Evolutionary conservation across 2,329 filamentous ascomycete genomes (phyloP).

Genomic region (Raffaelea ambrosiae): DNA sequence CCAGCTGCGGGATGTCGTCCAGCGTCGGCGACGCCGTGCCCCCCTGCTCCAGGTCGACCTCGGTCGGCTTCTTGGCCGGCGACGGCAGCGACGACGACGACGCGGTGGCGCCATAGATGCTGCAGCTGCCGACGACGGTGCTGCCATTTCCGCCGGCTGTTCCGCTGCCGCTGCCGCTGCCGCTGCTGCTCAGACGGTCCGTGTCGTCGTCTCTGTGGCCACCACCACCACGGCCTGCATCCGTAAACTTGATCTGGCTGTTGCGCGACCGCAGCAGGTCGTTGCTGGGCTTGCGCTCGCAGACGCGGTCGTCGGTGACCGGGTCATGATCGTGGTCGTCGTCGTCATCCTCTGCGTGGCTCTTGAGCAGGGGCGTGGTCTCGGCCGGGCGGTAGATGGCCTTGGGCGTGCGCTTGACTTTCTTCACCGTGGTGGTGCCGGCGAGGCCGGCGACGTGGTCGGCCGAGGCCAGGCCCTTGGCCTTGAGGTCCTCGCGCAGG

Average conservation of each 20-base stretch:
- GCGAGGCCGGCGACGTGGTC: neutral
- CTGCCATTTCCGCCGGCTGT: neutral
- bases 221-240: neutral
- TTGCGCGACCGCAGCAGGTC: neutral
- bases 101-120: neutral
- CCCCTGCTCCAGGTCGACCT: neutral
- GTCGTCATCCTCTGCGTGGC: slow-evolving; percentile 32
- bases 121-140: neutral
- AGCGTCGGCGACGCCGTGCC: slow-evolving; percentile 9
- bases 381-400: slow-evolving; percentile 75
- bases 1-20: slow-evolving; percentile 57
- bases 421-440: slow-evolving; percentile 24
- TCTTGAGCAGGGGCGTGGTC: slow-evolving; percentile 53
- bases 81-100: neutral
- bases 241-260: neutral
- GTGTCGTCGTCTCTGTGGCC: slow-evolving; percentile 12
- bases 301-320: slow-evolving; percentile 23
- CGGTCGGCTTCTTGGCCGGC: neutral
- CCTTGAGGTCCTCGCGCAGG: neutral
- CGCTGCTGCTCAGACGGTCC: slow-evolving; percentile 6
- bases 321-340: slow-evolving; percentile 32
- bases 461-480: neutral
- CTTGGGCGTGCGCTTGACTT: slow-evolving; percentile 71
- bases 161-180: neutral
- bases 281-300: slow-evolving; percentile 22